Base-by-base conservation (phyloP, 805 yeast genomes). In the Kazachstania bromeliacearum region DNA sequence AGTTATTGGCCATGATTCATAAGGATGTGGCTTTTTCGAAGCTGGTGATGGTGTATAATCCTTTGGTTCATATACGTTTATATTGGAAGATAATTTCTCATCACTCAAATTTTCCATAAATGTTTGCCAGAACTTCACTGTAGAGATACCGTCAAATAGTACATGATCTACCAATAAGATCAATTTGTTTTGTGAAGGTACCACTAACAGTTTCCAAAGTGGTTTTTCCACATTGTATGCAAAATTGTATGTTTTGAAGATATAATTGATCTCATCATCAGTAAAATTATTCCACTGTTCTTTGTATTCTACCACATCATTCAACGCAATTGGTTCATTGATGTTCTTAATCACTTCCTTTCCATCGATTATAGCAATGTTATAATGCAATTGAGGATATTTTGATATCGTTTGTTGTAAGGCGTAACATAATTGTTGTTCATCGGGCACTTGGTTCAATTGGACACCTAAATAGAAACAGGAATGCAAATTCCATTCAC, bases 61-160 rank as follows among this genome's bases (percentile, higher is more conserved):
- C n/a, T n/a, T n/a, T n/a, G n/a, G n/a, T n/a, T n/a, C n/a, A n/a
- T n/a, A n/a, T n/a, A n/a, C n/a, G n/a, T n/a, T n/a, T n/a, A n/a
- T n/a, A n/a, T n/a, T n/a, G n/a, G n/a, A n/a, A n/a, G n/a, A n/a
- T 3, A 16, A 17, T 7, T 13, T 17, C 3, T 29, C 32, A 27
- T 12, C 16, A n/a, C 21, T 28, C 19, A 55, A 34, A 4, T 29
- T 19, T 6, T 34, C 24, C 38, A 55, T 14, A 14, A 55, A 36
- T 1, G 36, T 23, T 14, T 42, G 41, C 48, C 49, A 47, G 22
- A 55, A 41, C 8, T 43, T 39, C 2, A 46, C 47, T 16, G 47
- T 41, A 1, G 57, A 46, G 32, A 52, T 41, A 7, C 60, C 60
- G 41, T 55, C 60, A 34, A 47, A 47, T 13, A 53, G 36, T 2